phyloP scores from a whole-genome alignment of 2,329 filamentous ascomycete species.

The Spiromastix sp. region DNA sequence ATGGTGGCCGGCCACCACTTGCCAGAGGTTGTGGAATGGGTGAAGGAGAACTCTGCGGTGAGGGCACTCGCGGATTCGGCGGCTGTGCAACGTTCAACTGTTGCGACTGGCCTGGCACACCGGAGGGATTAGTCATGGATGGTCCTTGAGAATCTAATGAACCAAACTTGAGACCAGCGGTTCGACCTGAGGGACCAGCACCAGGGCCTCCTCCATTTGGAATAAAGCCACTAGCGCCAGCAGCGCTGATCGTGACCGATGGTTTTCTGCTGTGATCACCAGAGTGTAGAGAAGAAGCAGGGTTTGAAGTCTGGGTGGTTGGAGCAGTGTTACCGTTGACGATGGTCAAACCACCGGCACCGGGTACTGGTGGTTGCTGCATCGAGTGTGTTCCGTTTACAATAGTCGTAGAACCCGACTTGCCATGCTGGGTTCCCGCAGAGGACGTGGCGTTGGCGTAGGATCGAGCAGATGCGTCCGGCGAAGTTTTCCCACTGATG shows the following conservation, averaged over 20 bases:
- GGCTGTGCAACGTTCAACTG: conserved; percentile 40
- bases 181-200: conserved; percentile 34
- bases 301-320: conserved; percentile 44
- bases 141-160: conserved; percentile 35
- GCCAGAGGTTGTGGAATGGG: conserved; percentile 83
- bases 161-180: conserved; percentile 45
- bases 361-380: conserved; percentile 17
- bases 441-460: conserved; percentile 51
- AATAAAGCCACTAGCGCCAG: conserved; percentile 63
- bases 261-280: conserved; percentile 73
- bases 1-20: conserved; percentile 74
- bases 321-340: conserved; percentile 54
- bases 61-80: conserved; percentile 62
- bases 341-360: conserved; percentile 45
- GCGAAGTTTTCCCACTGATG: conserved; percentile 41
- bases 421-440: conserved; percentile 43
- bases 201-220: conserved; percentile 63
- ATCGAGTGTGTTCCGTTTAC: conserved; percentile 73
- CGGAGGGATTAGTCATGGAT: conserved; percentile 50
- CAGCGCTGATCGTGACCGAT: conserved; percentile 84
- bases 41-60: conserved; percentile 79
- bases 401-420: conserved; percentile 58
- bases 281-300: conserved; percentile 34
- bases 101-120: conserved; percentile 32
- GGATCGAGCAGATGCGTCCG: conserved; percentile 44